Conservation (phyloP, 2,329 filamentous ascomycete genomes). For the Chrysosporium queenslandicum region DNA sequence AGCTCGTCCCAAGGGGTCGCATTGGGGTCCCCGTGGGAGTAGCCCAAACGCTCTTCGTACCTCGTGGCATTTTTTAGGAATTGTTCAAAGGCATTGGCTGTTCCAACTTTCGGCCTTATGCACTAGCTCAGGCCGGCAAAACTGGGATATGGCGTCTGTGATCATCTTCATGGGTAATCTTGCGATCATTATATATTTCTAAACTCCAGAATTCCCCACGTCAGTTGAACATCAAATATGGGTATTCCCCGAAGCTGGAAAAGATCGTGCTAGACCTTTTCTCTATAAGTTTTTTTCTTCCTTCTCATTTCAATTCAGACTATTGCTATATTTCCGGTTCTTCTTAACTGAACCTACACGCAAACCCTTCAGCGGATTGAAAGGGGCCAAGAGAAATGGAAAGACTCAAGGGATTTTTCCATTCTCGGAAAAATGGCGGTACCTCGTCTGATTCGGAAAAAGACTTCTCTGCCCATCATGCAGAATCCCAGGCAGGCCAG, state of each 20-base stretch:
- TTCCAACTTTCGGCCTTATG: neutral
- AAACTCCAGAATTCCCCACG: slow-evolving; percentile 2
- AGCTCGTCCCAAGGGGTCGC: neutral
- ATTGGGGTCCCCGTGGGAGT: neutral
- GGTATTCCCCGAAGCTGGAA: slow-evolving; percentile 1
- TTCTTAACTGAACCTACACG: neutral
- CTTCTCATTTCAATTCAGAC: neutral
- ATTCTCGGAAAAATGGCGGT: neutral
- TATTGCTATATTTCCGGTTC: neutral
- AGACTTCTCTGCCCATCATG: slow-evolving; percentile 5
- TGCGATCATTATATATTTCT: neutral
- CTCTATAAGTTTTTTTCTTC: neutral
- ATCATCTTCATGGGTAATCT: neutral
- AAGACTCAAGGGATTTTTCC: slow-evolving; percentile 7
- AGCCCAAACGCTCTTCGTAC: neutral
- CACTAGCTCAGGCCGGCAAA: neutral
- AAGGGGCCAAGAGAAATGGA: slow-evolving; percentile 2
- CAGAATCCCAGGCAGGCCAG: slow-evolving; percentile 10
- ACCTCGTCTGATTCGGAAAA: slow-evolving; percentile 1
- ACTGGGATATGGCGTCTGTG: neutral
- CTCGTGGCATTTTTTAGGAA: neutral
- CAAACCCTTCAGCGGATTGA: neutral
- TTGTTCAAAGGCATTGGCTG: neutral
- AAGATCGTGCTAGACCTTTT: neutral
- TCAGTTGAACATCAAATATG: slow-evolving; percentile 1